Conservation (phyloP, 257 asterid genomes). For the Sherardia arvensis region DNA sequence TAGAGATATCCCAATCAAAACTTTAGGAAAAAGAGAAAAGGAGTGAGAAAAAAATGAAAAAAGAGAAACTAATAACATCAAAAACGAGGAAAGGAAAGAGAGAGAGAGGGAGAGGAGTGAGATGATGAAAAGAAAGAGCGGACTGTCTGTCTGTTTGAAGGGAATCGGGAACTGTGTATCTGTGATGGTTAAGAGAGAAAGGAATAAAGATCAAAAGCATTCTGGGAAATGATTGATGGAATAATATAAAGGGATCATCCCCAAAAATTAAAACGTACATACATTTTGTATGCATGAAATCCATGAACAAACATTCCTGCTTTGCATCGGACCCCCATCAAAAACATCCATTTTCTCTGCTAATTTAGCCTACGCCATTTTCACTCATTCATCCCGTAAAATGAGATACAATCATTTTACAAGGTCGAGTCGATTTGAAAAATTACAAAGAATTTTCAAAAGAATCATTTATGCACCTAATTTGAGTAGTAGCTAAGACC, state of each 20-base stretch:
- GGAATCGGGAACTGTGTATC: conserved; percentile 52
- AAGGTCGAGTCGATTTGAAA: too few relatives aligned
- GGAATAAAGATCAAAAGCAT: conserved; percentile 42
- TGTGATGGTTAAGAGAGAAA: conserved; percentile 26
- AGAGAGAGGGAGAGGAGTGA: conserved; percentile 12
- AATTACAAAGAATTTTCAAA: too few relatives aligned
- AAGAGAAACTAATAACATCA: conserved; percentile 17
- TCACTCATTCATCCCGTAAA: not conserved
- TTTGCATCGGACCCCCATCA: conserved; percentile 1
- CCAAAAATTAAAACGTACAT: conserved; percentile 16
- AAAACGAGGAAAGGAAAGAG: conserved; percentile 17
- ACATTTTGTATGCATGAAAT: conserved; percentile 31
- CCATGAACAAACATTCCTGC: conserved; percentile 23
- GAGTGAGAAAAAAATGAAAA: conserved; percentile 19
- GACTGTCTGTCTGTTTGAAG: conserved; percentile 70
- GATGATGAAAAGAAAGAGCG: conserved; percentile 30
- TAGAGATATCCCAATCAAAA: conserved; percentile 26
- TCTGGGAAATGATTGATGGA: conserved; percentile 46
- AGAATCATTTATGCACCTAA: too few relatives aligned
- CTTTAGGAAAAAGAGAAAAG: conserved; percentile 42
- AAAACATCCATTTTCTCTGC: not conserved
- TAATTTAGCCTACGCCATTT: not conserved
- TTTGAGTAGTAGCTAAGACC: too few relatives aligned
- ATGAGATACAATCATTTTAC: too few relatives aligned
- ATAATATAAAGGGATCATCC: conserved; percentile 38